phyloP scores from a whole-genome alignment of 371 early-diverging fungal genomes.

The Mucor velutinosus region DNA sequence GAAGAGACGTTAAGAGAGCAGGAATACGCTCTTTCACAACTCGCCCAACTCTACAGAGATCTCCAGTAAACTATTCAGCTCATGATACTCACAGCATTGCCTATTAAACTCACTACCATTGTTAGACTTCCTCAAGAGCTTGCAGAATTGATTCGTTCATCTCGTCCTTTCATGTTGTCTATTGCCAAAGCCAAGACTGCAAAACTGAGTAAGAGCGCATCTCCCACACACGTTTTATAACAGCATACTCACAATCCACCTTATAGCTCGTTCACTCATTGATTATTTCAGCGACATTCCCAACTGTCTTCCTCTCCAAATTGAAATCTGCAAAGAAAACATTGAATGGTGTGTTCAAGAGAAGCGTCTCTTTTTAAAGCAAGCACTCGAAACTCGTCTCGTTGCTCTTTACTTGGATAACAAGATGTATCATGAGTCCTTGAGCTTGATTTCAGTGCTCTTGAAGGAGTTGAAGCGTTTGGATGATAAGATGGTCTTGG shows the following conservation, averaged over 20 bases:
- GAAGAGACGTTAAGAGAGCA: conserved; percentile 54
- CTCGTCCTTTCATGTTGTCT: conserved; percentile 75
- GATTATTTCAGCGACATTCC: conserved; percentile 90
- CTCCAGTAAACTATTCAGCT: conserved; percentile 45
- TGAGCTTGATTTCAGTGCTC: conserved; percentile 81
- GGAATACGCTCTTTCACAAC: conserved; percentile 61
- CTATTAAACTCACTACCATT: neutral
- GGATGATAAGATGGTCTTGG: conserved; percentile 97
- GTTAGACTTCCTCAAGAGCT: conserved; percentile 77
- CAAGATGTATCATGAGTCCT: conserved; percentile 91
- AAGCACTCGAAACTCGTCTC: conserved; percentile 91
- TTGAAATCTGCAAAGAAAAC: conserved; percentile 89
- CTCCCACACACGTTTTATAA: neutral
- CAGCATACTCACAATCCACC: neutral
- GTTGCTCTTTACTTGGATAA: conserved; percentile 92
- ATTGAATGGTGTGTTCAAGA: conserved; percentile 92
- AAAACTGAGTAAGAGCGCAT: conserved; percentile 75
- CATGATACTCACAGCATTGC: neutral
- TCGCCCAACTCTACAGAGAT: conserved; percentile 67
- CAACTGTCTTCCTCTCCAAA: conserved; percentile 85
- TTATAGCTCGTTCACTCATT: conserved; percentile 79
- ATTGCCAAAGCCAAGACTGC: conserved; percentile 97
- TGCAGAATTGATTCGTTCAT: conserved; percentile 78
- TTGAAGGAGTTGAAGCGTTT: conserved; percentile 95
- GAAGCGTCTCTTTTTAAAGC: conserved; percentile 92